Evolutionary conservation across 163 green algal genomes (phyloP).

Genomic region (Chloromonas sp.): DNA sequence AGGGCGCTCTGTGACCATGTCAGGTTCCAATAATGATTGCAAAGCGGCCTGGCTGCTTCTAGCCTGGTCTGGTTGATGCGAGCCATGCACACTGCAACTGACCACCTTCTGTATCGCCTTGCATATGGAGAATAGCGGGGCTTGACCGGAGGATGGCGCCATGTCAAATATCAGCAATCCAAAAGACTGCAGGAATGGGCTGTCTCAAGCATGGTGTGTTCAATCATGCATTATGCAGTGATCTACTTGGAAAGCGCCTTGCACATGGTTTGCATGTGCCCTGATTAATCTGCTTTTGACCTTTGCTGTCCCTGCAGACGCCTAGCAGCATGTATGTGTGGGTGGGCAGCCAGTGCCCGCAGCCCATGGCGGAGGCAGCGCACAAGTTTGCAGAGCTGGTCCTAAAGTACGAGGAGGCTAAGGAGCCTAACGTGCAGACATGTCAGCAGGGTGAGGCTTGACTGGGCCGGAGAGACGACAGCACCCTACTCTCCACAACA

Average conservation of each 20-base stretch:
- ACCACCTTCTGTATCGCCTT: too few species aligned
- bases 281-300: not conserved
- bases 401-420: conserved; percentile 28
- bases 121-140: not conserved
- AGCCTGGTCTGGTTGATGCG: too few species aligned
- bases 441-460: conserved; percentile 1
- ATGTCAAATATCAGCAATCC: not conserved
- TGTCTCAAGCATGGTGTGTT: not conserved
- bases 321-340: conserved; percentile 29
- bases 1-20: not conserved
- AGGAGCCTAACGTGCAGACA: conserved; percentile 6
- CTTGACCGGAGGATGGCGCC: not conserved
- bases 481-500: not conserved
- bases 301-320: not conserved
- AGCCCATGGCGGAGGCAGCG: conserved; percentile 12
- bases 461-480: not conserved
- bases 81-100: too few species aligned
- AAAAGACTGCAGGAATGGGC: not conserved
- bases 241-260: not conserved
- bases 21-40: not conserved
- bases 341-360: conserved; percentile 19
- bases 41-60: too few species aligned
- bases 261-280: not conserved
- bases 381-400: conserved; percentile 12
- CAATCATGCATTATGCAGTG: not conserved